phyloP scores from a whole-genome alignment of 805 yeast genomes.

The Starmerella bacillaris region DNA sequence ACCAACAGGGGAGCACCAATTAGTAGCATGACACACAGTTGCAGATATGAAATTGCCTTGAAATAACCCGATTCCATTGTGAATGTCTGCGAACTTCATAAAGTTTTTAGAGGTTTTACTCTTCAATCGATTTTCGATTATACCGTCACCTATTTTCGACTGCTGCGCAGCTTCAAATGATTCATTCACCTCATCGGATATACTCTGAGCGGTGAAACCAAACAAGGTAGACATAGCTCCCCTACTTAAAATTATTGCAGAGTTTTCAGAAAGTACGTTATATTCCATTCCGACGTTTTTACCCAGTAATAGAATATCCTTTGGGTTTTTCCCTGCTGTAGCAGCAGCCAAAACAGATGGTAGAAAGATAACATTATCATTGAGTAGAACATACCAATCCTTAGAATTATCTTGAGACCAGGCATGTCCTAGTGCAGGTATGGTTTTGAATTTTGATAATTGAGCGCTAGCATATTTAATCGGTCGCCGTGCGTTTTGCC shows the following conservation, averaged over 20 bases:
- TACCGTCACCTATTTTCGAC: not conserved
- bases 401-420: constrained; percentile 17
- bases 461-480: constrained; percentile 19
- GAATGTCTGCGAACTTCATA: not conserved
- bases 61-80: constrained; percentile 5
- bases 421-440: constrained; percentile 24
- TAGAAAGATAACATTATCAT: constrained; percentile 22
- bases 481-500: constrained; percentile 1
- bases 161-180: constrained; percentile 14
- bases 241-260: constrained; percentile 22
- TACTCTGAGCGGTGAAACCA: constrained; percentile 10
- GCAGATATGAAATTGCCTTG: constrained; percentile 21
- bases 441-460: constrained; percentile 23
- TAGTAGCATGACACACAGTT: constrained; percentile 11
- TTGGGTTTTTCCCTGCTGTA: constrained; percentile 17
- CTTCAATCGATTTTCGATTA: not conserved
- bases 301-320: constrained; percentile 21
- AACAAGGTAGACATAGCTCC: constrained; percentile 20
- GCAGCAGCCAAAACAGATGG: constrained; percentile 18
- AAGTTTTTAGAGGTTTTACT: not conserved
- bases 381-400: constrained; percentile 25
- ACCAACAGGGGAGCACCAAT: constrained; percentile 20
- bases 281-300: constrained; percentile 11
- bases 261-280: constrained; percentile 26
- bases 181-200: constrained; percentile 7